These are phyloP conservation scores for Pichia paraexigua DNA, from an alignment of 805 yeast species.

Conservation along the genomic window DNA sequence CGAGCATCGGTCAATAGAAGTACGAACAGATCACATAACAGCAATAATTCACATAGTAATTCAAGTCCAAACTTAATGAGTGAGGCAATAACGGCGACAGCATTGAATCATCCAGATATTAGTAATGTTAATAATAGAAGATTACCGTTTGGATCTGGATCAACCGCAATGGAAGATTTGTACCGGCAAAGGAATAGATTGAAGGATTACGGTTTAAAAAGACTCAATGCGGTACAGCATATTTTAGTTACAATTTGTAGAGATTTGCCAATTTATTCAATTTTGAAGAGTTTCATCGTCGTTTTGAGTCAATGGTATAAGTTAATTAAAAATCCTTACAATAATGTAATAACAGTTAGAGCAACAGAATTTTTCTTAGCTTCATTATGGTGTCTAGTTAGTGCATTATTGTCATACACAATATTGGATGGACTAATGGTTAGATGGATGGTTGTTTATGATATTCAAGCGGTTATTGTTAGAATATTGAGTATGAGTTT, in stretches of 20 bases:
- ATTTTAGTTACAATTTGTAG: constrained; percentile 69
- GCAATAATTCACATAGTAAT: not conserved
- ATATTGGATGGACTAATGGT: constrained; percentile 85
- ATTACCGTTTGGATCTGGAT: constrained; percentile 18
- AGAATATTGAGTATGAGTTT: constrained; percentile 80
- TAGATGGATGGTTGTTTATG: constrained; percentile 89
- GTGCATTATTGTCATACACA: constrained; percentile 75
- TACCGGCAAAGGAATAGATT: constrained; percentile 27
- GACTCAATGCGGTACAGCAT: constrained; percentile 70
- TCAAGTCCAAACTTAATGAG: not conserved
- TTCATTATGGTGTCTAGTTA: constrained; percentile 88
- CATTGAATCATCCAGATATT: not conserved
- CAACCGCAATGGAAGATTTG: constrained; percentile 23
- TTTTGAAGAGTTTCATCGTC: constrained; percentile 20
- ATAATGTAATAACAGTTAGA: constrained; percentile 44
- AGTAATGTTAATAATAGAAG: not conserved
- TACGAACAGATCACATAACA: not conserved
- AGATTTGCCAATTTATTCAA: constrained; percentile 52
- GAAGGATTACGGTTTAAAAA: constrained; percentile 59
- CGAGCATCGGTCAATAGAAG: not conserved
- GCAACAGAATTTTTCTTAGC: constrained; percentile 75
- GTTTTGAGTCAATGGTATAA: constrained; percentile 24
- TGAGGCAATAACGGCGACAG: not conserved
- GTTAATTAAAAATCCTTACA: constrained; percentile 16
- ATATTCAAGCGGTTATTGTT: constrained; percentile 79